Base-by-base conservation (phyloP, 179 eudicot species). In the Patellifolia procumbens region DNA sequence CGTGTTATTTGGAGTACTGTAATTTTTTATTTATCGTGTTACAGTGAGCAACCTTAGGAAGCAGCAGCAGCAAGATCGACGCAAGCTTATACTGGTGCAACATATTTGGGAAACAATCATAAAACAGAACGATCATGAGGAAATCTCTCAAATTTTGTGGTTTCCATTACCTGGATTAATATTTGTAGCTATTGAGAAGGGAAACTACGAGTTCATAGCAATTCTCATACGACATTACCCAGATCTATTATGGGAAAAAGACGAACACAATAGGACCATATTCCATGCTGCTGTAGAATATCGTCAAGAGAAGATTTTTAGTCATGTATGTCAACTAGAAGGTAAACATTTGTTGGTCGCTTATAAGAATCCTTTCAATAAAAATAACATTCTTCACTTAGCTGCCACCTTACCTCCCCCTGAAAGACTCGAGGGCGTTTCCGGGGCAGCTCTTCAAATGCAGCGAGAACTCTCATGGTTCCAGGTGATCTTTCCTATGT, bases 381-480 rank as follows among this genome's bases (percentile, higher is more conserved):
- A 52, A 17, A 72, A 76, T 15, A 76, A 72, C 58, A 81, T 81
- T 5, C 78, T 81, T 53, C 80, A 81, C 61, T 71, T 81, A 26
- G 80, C 83, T 5, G 76, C 72, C 31, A 76, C 32, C 12, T 24
- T 76, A 29, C 75, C 80, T 13, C 16, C 75, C 46, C 26, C 51
- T 32, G 61, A 53, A 42, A 74, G 63, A 58, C 73, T 81, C 6
- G 60, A 45, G 9, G 11, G 39, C 9, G 51, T 62, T 0, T 66
- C 83, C 8, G 77, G 83, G 32, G 69, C 83, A 10, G 80, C 83
- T 7, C 76, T 80, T 75, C 83, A 80, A 62, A 75, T 80, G 83
- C 83, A 80, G 29, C 59, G 77, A 22, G 83, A 81, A 35, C 32
- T 80, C 15, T 34, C 62, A 29, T 80, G 76, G 83, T 80, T 75